Percentiles rank a stretch among this genome's conserved stretches.
Conservation (phyloP, 202 grass and related monocot species). For the Carex arenaria region DNA sequence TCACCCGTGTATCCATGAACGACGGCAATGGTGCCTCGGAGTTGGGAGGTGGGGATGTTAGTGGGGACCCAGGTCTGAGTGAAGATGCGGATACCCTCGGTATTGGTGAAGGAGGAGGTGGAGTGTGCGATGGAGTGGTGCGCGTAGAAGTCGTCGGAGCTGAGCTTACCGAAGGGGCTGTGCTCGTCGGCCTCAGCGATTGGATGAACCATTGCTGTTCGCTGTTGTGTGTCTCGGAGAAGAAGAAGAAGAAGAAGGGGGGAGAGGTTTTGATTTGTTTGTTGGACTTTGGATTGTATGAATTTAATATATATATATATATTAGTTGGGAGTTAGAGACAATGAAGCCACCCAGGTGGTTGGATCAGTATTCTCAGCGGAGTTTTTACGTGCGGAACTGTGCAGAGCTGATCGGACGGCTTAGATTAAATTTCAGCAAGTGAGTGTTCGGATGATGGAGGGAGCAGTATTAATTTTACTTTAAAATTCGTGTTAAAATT, state of each 20-base stretch:
- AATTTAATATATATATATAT: too few species aligned
- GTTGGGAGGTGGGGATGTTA: neutral
- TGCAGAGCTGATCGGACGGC: too few species aligned
- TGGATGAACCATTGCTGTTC: conserved; percentile 51
- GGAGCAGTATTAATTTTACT: too few species aligned
- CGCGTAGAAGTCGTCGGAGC: conserved; percentile 70
- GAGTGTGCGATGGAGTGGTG: conserved; percentile 65
- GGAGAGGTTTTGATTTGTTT: neutral
- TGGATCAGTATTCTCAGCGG: too few species aligned
- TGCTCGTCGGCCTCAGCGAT: conserved; percentile 79
- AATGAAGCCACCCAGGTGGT: too few species aligned
- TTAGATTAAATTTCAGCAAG: too few species aligned
- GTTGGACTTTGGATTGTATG: neutral
- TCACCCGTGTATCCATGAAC: conserved; percentile 91
- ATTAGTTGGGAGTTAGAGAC: too few species aligned
- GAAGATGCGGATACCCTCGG: conserved; percentile 67
- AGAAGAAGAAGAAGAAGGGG: too few species aligned
- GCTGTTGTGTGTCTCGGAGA: neutral
- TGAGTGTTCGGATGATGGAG: too few species aligned
- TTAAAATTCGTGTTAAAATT: too few species aligned
- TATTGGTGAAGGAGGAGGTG: conserved; percentile 75
- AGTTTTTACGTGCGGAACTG: too few species aligned
- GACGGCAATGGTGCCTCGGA: conserved; percentile 55
- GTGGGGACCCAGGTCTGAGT: conserved; percentile 77
- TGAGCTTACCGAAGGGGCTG: conserved; percentile 48